Base-by-base conservation (phyloP, 495 filamentous ascomycete genomes). In the Aspergillus leporis region DNA sequence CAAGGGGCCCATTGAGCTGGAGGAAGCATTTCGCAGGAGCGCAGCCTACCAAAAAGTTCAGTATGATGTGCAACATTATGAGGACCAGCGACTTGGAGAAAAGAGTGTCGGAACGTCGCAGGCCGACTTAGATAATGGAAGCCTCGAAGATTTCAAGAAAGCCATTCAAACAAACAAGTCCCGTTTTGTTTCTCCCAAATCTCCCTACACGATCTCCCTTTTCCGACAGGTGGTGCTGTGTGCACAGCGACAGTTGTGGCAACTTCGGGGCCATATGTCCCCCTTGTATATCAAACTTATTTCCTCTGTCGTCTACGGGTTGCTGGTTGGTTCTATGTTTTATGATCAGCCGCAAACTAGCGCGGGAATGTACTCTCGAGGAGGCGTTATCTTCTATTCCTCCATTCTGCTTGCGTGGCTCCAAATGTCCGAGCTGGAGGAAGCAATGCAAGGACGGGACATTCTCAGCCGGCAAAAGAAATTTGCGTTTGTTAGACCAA, bases 381-480 rank as follows among this genome's bases (percentile, higher is more conserved):
- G 81, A 28, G 77, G 81, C 71, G 77, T 83, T 2, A 64, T 85
- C 19, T 93, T 92, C 74, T 90, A 92, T 70, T 81, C 85, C 43
- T 70, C 92, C 2, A 78, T 95, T 23, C 87, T 92, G 73, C 88
- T 91, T 58, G 86, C 88, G n/a, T 82, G 92, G 64, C 76, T 92
- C n/a, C 87, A 90, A 32, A 76, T 93, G 48, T 81, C 87, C 0
- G 90, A 93, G 64, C 70, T 92, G 47, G 89, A 85, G 55, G 76
- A 85, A 18, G 85, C 88, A 0, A 92, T 92, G 68, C 77, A 83
- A 12, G 83, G 84, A 2, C 81, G 88, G 25, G 88, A 87, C 16
- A 89, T 93, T 46, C 72, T 93, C 16, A 82, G 86, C 56, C 90
- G 91, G 46, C 91, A 95, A 68, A 88, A 90, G 71, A 84, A 82